Percentiles rank a stretch among this genome's conserved stretches.
Evolutionary conservation across 768 basidiomycete species (phyloP).

Genomic region (Tremella yokohamensis): DNA sequence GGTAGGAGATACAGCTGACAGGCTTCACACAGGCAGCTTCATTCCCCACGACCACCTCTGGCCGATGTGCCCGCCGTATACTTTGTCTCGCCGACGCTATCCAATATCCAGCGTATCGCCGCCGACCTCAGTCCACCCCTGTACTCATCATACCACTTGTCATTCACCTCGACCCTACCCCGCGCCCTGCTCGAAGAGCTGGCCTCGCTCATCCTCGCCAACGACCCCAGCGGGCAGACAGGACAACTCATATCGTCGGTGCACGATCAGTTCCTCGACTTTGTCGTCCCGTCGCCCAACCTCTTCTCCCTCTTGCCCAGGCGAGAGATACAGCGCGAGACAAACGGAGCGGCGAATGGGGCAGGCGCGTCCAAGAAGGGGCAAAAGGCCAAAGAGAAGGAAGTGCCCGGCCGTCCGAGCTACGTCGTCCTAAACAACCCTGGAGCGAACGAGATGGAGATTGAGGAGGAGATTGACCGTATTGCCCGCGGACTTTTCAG

Average conservation of each 20-base stretch:
- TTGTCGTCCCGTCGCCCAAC: conserved; percentile 85
- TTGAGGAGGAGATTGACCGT: conserved; percentile 89
- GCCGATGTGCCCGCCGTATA: conserved; percentile 96
- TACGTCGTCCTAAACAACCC: conserved; percentile 90
- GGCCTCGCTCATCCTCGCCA: conserved; percentile 77
- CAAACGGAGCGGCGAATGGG: conserved; percentile 21
- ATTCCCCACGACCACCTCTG: conserved; percentile 79
- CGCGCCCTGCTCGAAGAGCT: conserved; percentile 88
- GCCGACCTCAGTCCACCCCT: conserved; percentile 84
- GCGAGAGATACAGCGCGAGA: conserved; percentile 32
- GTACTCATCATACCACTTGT: conserved; percentile 90
- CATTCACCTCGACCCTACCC: conserved; percentile 89
- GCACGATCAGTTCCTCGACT: conserved; percentile 94
- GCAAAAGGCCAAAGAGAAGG: conserved; percentile 28
- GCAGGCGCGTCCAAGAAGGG: conserved; percentile 20
- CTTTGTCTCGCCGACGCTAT: conserved; percentile 84
- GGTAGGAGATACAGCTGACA: background rate
- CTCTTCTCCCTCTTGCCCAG: conserved; percentile 80
- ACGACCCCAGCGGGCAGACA: conserved; percentile 35
- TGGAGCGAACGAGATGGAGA: conserved; percentile 78
- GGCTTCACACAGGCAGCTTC: conserved; percentile 68
- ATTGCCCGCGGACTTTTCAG: conserved; percentile 87
- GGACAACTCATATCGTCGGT: conserved; percentile 58
- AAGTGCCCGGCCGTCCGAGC: conserved; percentile 55
- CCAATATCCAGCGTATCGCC: conserved; percentile 83